phyloP scores from a whole-genome alignment of 345 rosid genomes.

The Dipteronia dyeriana region DNA sequence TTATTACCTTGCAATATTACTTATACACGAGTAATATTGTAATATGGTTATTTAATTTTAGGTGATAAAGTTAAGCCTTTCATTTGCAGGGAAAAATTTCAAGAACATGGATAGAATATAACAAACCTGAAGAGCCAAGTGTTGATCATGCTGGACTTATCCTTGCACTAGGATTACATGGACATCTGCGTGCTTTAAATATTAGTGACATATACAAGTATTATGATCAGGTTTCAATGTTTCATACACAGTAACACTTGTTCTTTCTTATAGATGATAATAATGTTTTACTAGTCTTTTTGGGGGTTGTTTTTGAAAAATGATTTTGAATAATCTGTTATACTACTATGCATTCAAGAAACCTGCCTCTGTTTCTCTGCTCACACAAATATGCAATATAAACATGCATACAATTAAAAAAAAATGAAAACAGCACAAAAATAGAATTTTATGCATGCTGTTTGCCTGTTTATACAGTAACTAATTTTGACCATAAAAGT shows the following conservation, averaged over 20 bases:
- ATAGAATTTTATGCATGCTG: not conserved
- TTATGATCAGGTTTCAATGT: constrained; percentile 87
- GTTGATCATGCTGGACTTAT: constrained; percentile 92
- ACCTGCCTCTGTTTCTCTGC: not conserved
- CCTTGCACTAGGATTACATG: constrained; percentile 93
- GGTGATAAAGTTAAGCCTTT: constrained; percentile 12
- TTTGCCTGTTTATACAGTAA: not conserved
- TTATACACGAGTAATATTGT: not conserved
- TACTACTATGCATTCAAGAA: not conserved
- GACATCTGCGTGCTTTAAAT: constrained; percentile 72
- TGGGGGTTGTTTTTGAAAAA: not conserved
- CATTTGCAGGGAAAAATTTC: constrained; percentile 87
- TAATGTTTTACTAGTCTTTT: constrained; percentile 4
- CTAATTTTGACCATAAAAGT: not conserved
- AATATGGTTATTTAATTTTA: constrained; percentile 4
- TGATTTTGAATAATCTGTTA: not conserved
- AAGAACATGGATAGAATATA: constrained; percentile 91
- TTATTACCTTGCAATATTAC: not conserved
- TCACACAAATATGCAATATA: not conserved
- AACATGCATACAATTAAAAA: not conserved
- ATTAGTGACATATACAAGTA: constrained; percentile 84
- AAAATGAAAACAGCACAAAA: not conserved
- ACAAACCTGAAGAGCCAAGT: constrained; percentile 89
- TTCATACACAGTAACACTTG: constrained; percentile 19
- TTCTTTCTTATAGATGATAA: constrained; percentile 11